Conservation (phyloP, 2,329 filamentous ascomycete species). For the Diaporthe caulivora region DNA sequence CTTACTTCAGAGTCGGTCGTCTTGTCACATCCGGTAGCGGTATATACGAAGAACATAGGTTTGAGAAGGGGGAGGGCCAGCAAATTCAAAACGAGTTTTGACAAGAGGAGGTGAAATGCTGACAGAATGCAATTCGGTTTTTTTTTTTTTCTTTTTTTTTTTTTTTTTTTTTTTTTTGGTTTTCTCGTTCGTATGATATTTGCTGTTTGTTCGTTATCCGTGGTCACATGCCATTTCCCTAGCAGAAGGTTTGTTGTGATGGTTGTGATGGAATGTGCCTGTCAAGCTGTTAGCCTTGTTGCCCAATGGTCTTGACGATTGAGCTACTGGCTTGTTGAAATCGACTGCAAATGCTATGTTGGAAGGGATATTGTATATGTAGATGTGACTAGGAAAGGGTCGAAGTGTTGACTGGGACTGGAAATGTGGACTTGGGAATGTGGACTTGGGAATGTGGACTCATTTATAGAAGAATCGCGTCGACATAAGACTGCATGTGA, state of each 20-base stretch:
- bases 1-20: not conserved
- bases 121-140: too few species aligned
- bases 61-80: not conserved
- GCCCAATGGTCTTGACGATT: not conserved
- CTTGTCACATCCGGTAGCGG: not conserved
- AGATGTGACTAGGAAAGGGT: too few species aligned
- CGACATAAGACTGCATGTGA: too few species aligned
- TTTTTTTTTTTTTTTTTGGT: not conserved
- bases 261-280: not conserved
- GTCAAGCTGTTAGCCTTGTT: not conserved
- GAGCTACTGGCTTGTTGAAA: conserved; percentile 11
- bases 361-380: not conserved
- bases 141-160: not conserved
- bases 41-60: not conserved
- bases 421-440: too few species aligned
- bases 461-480: too few species aligned
- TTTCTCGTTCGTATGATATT: not conserved
- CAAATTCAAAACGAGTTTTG: not conserved
- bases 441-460: too few species aligned
- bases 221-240: too few species aligned
- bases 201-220: not conserved
- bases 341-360: not conserved
- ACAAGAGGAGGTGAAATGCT: not conserved
- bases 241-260: not conserved
- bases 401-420: too few species aligned